A percentile compares a stretch with the other conserved stretches of the same genome.
Conservation (phyloP, 306 rosid genomes). For the Rubus idaeus region DNA sequence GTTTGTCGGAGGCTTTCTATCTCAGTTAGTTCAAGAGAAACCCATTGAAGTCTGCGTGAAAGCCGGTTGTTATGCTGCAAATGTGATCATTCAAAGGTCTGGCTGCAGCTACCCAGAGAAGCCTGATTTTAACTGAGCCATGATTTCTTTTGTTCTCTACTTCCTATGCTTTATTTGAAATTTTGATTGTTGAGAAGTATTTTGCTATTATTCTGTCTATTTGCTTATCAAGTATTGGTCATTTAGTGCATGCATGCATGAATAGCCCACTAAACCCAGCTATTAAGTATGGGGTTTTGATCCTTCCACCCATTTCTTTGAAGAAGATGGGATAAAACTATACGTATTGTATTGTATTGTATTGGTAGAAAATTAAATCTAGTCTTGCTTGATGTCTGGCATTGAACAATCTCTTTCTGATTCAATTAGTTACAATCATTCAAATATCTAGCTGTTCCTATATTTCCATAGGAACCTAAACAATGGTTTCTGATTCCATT, state of each 20-base stretch:
- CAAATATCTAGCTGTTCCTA: neutral
- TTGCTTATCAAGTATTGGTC: neutral
- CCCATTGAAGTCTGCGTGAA: conserved; percentile 77
- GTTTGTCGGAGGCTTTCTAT: conserved; percentile 89
- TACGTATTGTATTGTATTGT: neutral
- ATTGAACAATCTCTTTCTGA: neutral
- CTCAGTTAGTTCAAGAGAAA: conserved; percentile 75
- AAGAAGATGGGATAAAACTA: neutral
- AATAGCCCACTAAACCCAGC: conserved; percentile 10
- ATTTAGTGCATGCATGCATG: conserved; percentile 6
- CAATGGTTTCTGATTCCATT: neutral
- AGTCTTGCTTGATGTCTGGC: neutral
- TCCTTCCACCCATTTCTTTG: neutral
- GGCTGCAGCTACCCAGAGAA: conserved; percentile 94
- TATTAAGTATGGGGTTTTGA: conserved; percentile 16
- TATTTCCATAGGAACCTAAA: neutral
- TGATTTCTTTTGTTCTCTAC: conserved; percentile 4
- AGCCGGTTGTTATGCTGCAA: conserved; percentile 83
- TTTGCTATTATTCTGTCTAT: conserved; percentile 2
- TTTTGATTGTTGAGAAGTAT: conserved; percentile 1
- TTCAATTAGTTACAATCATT: neutral
- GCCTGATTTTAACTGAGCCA: conserved; percentile 61
- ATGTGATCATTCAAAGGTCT: conserved; percentile 87
- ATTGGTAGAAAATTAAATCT: neutral
- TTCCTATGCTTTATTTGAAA: conserved; percentile 7